Conservation (phyloP, 768 basidiomycete species). For the Lactifluus rugatus region DNA sequence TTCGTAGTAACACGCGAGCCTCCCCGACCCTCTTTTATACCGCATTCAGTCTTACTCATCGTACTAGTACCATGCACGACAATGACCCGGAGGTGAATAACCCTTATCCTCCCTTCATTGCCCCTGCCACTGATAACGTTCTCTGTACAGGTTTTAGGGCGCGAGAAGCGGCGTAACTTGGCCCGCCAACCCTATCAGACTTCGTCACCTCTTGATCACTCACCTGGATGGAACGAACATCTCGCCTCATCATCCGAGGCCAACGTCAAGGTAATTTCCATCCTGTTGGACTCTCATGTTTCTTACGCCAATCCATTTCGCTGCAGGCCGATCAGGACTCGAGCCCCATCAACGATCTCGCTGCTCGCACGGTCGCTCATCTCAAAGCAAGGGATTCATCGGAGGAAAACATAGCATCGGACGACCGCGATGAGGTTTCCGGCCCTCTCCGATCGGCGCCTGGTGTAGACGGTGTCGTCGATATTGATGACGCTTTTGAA, state of each 20-base stretch:
- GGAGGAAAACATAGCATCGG: conserved; percentile 6
- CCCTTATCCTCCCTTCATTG: neutral
- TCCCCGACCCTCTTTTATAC: neutral
- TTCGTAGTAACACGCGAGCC: neutral
- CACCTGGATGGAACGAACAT: conserved; percentile 65
- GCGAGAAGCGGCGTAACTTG: conserved; percentile 45
- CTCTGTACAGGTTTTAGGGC: conserved; percentile 35
- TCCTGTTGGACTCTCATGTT: neutral
- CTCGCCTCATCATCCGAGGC: conserved; percentile 60
- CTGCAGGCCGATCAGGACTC: conserved; percentile 15
- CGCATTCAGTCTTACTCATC: neutral
- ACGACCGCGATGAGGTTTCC: conserved; percentile 17
- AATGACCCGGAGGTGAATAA: conserved; percentile 43
- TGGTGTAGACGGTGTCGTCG: neutral
- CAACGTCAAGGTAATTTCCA: conserved; percentile 42
- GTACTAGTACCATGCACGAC: conserved; percentile 43
- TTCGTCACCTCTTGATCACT: conserved; percentile 39
- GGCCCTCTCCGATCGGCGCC: conserved; percentile 15
- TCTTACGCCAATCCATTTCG: neutral
- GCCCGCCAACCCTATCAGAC: conserved; percentile 35
- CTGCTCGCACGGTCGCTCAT: conserved; percentile 13
- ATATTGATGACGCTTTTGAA: conserved; percentile 17
- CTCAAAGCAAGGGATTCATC: conserved; percentile 3
- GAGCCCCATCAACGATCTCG: conserved; percentile 6
- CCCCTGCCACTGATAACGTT: neutral